These are phyloP conservation scores for Sporisorium graminicola DNA, from an alignment of 1,284 basidiomycete species.

Conservation along the genomic window DNA sequence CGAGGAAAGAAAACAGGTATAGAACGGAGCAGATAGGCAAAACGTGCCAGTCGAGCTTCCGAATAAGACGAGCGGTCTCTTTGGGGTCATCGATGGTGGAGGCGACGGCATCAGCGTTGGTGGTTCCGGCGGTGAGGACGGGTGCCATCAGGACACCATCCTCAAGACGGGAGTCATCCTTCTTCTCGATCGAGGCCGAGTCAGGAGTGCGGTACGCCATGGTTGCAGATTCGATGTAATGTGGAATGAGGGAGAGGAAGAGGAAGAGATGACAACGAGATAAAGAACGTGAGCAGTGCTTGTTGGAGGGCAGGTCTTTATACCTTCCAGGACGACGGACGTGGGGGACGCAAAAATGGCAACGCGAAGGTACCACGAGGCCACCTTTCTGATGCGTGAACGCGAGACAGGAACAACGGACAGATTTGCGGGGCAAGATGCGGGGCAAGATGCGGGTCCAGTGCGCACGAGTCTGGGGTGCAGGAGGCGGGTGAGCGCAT, in stretches of 20 bases:
- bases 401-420: conserved; percentile 5
- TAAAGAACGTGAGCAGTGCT: too few relatives aligned
- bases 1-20: conserved; percentile 80
- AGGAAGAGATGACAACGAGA: neutral
- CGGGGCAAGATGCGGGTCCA: conserved; percentile 13
- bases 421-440: neutral
- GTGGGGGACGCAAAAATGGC: neutral
- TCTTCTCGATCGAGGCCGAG: conserved; percentile 53
- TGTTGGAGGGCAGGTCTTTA: conserved; percentile 22
- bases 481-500: conserved; percentile 4
- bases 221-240: conserved; percentile 2
- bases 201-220: conserved; percentile 41
- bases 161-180: conserved; percentile 47
- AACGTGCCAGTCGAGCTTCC: conserved; percentile 56
- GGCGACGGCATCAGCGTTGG: conserved; percentile 39
- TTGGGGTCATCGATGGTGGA: conserved; percentile 39
- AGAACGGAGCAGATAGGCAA: conserved; percentile 72
- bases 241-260: neutral
- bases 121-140: conserved; percentile 49
- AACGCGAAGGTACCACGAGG: conserved; percentile 24
- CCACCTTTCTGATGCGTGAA: neutral
- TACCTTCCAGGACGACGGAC: conserved; percentile 6
- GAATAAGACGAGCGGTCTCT: conserved; percentile 44
- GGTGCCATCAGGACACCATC: conserved; percentile 40
- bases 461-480: conserved; percentile 13